phyloP scores from a whole-genome alignment of 768 basidiomycete species.

The Boletales sp. region DNA sequence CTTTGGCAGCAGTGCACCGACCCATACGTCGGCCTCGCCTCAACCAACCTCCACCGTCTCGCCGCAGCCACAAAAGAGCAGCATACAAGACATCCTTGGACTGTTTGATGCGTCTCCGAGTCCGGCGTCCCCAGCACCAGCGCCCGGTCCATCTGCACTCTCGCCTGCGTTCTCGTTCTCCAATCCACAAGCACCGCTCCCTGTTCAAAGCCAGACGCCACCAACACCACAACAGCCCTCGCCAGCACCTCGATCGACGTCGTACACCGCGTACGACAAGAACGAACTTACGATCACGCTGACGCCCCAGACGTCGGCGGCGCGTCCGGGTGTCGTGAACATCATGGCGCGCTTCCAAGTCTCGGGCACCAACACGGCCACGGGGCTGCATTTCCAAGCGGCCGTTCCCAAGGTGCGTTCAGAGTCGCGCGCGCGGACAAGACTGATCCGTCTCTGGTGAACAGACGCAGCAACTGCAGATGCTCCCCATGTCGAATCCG shows the following conservation, averaged over 20 bases:
- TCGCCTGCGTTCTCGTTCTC: conserved; percentile 38
- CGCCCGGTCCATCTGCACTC: conserved; percentile 17
- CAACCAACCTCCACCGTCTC: conserved; percentile 38
- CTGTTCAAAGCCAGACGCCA: conserved; percentile 32
- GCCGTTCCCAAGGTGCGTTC: conserved; percentile 86
- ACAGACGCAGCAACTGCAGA: conserved; percentile 94
- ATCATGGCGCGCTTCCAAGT: conserved; percentile 87
- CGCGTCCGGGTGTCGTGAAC: conserved; percentile 86
- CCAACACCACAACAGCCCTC: conserved; percentile 32
- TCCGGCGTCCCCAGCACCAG: conserved; percentile 23
- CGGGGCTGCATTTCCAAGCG: conserved; percentile 88
- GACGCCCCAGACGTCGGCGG: conserved; percentile 77
- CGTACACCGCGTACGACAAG: conserved; percentile 90
- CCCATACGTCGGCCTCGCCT: conserved; percentile 26
- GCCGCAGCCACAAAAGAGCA: conserved; percentile 48
- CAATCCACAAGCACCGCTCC: conserved; percentile 31
- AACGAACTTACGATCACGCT: conserved; percentile 86
- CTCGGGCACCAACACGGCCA: conserved; percentile 47
- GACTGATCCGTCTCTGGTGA: not conserved
- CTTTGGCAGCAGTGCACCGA: conserved; percentile 57
- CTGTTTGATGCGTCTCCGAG: conserved; percentile 64
- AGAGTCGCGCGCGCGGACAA: too few species aligned
- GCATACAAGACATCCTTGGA: conserved; percentile 87
- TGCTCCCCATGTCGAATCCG: conserved; percentile 93
- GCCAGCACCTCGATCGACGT: conserved; percentile 49